Evolutionary conservation across 352 stramenopile species (phyloP), one percentile per base, ranked within the genome.

Genomic region (Thraustochytrium sp.): DNA sequence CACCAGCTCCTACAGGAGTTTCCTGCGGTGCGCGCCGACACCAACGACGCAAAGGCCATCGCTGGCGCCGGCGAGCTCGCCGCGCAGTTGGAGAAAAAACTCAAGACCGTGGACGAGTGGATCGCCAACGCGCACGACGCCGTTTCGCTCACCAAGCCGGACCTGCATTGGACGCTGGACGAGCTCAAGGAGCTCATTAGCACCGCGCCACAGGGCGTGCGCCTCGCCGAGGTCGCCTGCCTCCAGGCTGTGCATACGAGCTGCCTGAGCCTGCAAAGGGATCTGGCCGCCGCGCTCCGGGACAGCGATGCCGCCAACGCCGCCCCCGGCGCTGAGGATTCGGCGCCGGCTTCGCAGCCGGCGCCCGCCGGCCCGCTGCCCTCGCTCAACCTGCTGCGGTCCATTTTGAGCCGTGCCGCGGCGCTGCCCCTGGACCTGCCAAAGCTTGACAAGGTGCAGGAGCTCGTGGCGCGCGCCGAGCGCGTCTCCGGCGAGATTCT

Each of bases 381-480:
- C 2, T 72, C 59, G 34, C 2, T 72, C 18, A 80, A 80, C 2
- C 8, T 72, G 13, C 31, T 80, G 18, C 48, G 53, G 5, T 11
- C 23, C 4, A 3, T 80, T 29, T 23, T 80, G 44, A 23, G 48
- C 46, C 68, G 68, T 8, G 68, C 68, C 3, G 16, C 11, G 3
- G 40, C 76, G 68, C 68, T 80, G 3, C 68, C 68, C 21, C 68
- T 80, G 4, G 68, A 80, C 31, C 34, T 80, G n/a, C n/a, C 51
- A 4, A 44, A 51, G 23, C 16, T 68, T 9, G n/a, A n/a, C 9
- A 18, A 80, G 18, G 46, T 44, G 0, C 3, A 64, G 21, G 18
- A 8, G 11, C 51, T n/a, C 34, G 53, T 80, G 18, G 1, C 13
- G n/a, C 5, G 23, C 2, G 49, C 49, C 51, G 53, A 80, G n/a